Base-by-base conservation (phyloP, 2,329 filamentous ascomycete genomes). In the Apiospora marii region DNA sequence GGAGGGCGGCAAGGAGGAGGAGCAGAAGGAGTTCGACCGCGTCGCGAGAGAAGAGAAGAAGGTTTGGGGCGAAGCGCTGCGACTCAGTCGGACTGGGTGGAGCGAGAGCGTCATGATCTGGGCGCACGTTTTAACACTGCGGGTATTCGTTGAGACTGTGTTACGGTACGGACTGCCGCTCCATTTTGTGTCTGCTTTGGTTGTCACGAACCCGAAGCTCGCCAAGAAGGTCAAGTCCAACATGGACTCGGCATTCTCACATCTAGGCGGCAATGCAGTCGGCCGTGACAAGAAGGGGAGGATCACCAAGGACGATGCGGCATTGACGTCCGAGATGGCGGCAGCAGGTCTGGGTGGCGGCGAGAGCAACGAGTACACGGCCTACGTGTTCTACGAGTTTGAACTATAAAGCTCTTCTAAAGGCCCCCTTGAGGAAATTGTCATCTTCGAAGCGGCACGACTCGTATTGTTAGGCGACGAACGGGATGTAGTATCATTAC, bases 131-230 rank as follows among this genome's bases (percentile, higher is more conserved):
- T 87, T 98, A 79, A 93, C 95, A 8, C 85, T 99, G 78, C 88
- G 96, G 71, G 95, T 98, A 27, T 99, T 98, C 83, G 96, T 99
- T 27, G 96, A 99, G 87, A 98, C 95, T 6, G 96, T 99, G n/a
- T 86, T 99, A 80, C 91, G 96, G 76, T 99, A 99, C 80, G 96
- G 96, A 41, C 83, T 99, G 78, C 96, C 96, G 68, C 85, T 98
- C 75, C 93, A 97, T 77, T 99, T 96, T 83, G 92, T 97, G 19
- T 93, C 92, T 77, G 94, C 92, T 22, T 85, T 98, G 76, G 86
- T 98, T 74, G 92, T 94, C 94, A 95, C 94, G 67, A 94, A 91
- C 64, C 82, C 92, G n/a, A 98, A 98, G 85, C 85, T 91, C 51
- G 90, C 90, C 5, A 93, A 94, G 81, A 97, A 96, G 83, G 90